Base-by-base conservation (phyloP, 768 basidiomycete species). In the Pholiota microspora region DNA sequence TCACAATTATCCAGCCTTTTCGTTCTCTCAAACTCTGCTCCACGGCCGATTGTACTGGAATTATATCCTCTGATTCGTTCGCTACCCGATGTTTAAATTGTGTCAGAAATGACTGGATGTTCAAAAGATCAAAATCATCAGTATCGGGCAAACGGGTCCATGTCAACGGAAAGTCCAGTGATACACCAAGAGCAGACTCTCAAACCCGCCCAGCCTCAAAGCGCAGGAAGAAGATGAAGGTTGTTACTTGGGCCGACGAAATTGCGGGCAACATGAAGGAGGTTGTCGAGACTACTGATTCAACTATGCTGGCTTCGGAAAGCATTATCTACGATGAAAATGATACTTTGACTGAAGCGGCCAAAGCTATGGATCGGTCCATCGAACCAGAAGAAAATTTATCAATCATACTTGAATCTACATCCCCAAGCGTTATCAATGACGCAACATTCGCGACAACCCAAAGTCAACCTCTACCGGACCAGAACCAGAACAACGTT, bases 211-310 rank as follows among this genome's bases (percentile, higher is more conserved):
- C 18, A 10, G 7, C 16, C 12, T 18, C 40, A 23, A 42, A 12
- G 32, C 18, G 31, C 18, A 29, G 32, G n/a, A 13, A 18, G n/a
- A 64, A 61, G 46, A 62, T 60, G 54, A 72, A 70, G 53, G 59
- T 62, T 0, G 73, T 76, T 8, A 65, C 69, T 16, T 76, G 74
- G 74, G 68, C 69, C 13, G 73, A 72, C 48, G 58, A 63, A 28
- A 42, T 63, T 2, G 13, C 45, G 7, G 46, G 47, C 16, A 25
- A 8, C 28, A 34, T 25, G 15, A 13, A 23, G 32, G 24, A 51
- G 27, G 34, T 29, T 32, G 28, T 16, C 18, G 36, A 44, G 12
- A 16, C 13, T 34, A 18, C 2, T 16, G 15, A 10, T 3, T n/a
- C 16, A 15, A 6, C 7, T 29, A 12, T n/a, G 7, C 10, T 10